A percentile compares a stretch with the other conserved stretches of the same genome.
Evolutionary conservation across 352 stramenopile species (phyloP).

Genomic region (Globisporangium canariense): DNA sequence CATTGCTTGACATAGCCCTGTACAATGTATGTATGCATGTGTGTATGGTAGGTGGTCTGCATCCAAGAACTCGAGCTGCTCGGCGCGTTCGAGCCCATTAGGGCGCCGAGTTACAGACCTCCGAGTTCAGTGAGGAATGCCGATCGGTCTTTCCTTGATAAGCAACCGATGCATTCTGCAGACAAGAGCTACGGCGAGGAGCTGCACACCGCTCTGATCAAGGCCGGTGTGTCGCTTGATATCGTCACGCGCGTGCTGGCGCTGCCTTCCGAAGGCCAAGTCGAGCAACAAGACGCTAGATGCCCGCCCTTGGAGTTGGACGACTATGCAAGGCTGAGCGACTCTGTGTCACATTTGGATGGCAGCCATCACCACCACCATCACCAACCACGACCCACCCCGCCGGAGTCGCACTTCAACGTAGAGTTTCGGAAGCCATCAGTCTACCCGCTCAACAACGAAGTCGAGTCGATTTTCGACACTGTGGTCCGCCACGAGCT

Average conservation of each 20-base stretch:
- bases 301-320: too few species aligned
- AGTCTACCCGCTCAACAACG: not conserved
- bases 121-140: not conserved
- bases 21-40: too few species aligned
- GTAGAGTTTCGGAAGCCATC: not conserved
- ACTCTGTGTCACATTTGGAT: too few species aligned
- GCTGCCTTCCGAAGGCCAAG: constrained; percentile 5
- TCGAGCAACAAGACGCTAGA: not conserved
- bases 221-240: constrained; percentile 33
- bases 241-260: constrained; percentile 26
- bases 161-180: not conserved
- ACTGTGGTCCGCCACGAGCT: constrained; percentile 4
- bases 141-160: not conserved
- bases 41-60: constrained; percentile 17
- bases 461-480: constrained; percentile 8
- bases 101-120: not conserved
- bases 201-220: constrained; percentile 26
- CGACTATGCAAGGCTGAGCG: too few species aligned
- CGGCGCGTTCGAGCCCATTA: constrained; percentile 9
- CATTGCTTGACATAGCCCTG: too few species aligned
- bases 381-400: too few species aligned
- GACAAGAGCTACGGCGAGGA: constrained; percentile 15
- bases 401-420: not conserved
- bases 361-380: too few species aligned
- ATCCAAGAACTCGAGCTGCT: constrained; percentile 31